A percentile compares a stretch with the other conserved stretches of the same genome.
These are phyloP conservation scores for Yueomyces sinensis DNA, from an alignment of 805 yeast species.

Conservation along the genomic window DNA sequence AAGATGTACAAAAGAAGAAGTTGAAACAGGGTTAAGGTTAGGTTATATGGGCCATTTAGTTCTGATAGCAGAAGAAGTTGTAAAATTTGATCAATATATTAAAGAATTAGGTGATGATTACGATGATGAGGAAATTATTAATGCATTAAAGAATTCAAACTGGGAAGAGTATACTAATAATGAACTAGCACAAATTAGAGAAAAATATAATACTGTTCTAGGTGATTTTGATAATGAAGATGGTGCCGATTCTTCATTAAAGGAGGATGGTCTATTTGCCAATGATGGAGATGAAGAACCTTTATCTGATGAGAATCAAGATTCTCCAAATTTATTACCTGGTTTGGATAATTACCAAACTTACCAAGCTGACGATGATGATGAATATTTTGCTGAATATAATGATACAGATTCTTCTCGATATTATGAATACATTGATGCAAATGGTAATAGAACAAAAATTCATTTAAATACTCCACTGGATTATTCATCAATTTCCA, in stretches of 20 bases:
- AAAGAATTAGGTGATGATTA: constrained; percentile 22
- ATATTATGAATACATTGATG: constrained; percentile 24
- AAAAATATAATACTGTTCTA: constrained; percentile 83
- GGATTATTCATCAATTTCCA: constrained; percentile 22
- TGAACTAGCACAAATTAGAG: constrained; percentile 76
- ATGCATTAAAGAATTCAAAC: constrained; percentile 17
- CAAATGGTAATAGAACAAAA: constrained; percentile 23
- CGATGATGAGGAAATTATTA: constrained; percentile 13
- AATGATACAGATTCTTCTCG: constrained; percentile 20
- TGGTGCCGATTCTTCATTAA: constrained; percentile 18
- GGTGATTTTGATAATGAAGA: constrained; percentile 41
- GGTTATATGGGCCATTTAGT: constrained; percentile 97
- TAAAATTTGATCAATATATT: constrained; percentile 53
- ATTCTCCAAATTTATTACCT: neutral
- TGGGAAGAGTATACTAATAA: constrained; percentile 81
- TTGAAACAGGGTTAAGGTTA: constrained; percentile 49
- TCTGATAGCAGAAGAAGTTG: constrained; percentile 89
- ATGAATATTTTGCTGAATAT: constrained; percentile 27
- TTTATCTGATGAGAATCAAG: constrained; percentile 3
- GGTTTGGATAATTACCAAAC: constrained; percentile 1
- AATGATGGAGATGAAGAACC: constrained; percentile 19
- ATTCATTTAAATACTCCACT: constrained; percentile 24
- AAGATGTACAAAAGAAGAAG: constrained; percentile 47
- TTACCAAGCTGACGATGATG: constrained; percentile 35
- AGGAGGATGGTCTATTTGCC: constrained; percentile 38